Percentiles rank a stretch among this genome's conserved stretches.
Conservation (phyloP, 768 basidiomycete species). For the Leccinum fibrillosum region DNA sequence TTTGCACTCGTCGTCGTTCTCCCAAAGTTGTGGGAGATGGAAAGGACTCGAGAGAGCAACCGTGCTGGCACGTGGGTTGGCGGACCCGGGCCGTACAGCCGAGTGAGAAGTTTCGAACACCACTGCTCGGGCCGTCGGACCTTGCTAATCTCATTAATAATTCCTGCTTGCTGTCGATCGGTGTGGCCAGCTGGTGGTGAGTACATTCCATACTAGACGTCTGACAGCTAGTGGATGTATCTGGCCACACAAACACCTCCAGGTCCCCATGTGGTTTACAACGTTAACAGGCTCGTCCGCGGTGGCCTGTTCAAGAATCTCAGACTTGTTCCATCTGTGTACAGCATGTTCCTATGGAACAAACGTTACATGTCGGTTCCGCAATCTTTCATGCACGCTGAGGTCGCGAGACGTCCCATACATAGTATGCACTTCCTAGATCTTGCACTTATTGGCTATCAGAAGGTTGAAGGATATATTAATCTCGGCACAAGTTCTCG, state of each 20-base stretch:
- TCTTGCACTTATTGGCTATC: conserved; percentile 12
- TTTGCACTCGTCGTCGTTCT: neutral
- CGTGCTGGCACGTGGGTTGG: neutral
- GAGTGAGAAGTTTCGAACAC: neutral
- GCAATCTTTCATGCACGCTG: conserved; percentile 13
- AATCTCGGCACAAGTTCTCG: conserved; percentile 22
- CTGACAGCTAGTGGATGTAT: conserved; percentile 12
- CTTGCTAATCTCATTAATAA: neutral
- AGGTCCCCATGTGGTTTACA: conserved; percentile 4
- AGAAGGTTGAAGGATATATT: conserved; percentile 6
- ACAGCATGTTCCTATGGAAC: neutral
- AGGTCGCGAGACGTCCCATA: conserved; percentile 3
- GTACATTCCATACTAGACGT: neutral
- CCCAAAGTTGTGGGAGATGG: too few relatives aligned
- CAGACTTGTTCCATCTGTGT: neutral
- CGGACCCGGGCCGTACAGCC: neutral
- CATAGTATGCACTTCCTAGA: neutral
- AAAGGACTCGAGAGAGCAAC: too few relatives aligned
- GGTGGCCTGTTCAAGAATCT: conserved; percentile 16
- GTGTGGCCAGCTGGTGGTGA: neutral
- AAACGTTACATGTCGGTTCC: conserved; percentile 13
- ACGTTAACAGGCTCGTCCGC: conserved; percentile 11
- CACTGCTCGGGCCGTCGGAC: neutral
- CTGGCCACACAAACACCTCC: conserved; percentile 4
- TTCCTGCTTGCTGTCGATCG: neutral